phyloP scores from a whole-genome alignment of 495 filamentous ascomycete genomes.

The Apiosordaria backusii region DNA sequence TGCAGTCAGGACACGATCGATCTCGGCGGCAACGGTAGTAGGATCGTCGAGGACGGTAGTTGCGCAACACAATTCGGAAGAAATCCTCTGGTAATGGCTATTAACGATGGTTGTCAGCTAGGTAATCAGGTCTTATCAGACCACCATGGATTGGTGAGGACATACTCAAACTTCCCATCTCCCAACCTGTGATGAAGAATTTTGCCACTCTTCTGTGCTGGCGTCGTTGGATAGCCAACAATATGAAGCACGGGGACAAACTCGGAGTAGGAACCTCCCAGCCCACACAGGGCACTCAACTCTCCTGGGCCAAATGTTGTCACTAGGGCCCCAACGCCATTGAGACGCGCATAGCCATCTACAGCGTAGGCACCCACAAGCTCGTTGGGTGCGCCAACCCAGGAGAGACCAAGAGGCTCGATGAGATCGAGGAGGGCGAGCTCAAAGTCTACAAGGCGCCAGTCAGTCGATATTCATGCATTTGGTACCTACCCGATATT shows the following conservation, averaged over 20 bases:
- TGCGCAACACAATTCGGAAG: conserved; percentile 34
- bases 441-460: conserved; percentile 39
- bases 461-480: conserved; percentile 1
- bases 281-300: conserved; percentile 63
- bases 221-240: conserved; percentile 56
- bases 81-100: conserved; percentile 40
- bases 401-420: conserved; percentile 53
- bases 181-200: conserved; percentile 30
- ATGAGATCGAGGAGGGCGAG: conserved; percentile 60
- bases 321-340: conserved; percentile 61
- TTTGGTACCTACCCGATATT: neutral
- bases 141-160: neutral
- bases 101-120: neutral
- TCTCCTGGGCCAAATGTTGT: conserved; percentile 73
- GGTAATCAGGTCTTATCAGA: neutral
- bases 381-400: conserved; percentile 70
- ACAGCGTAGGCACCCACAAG: conserved; percentile 58
- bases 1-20: conserved; percentile 40
- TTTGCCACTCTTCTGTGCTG: conserved; percentile 51
- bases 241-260: conserved; percentile 62
- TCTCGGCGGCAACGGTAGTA: conserved; percentile 35
- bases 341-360: conserved; percentile 68
- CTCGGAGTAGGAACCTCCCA: conserved; percentile 62
- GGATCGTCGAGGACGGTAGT: conserved; percentile 35
- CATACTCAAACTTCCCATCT: conserved; percentile 21